Percentiles rank a stretch among this genome's conserved stretches.
These are phyloP conservation scores for Metschnikowia lunata DNA, from an alignment of 805 yeast genomes.

Conservation along the genomic window DNA sequence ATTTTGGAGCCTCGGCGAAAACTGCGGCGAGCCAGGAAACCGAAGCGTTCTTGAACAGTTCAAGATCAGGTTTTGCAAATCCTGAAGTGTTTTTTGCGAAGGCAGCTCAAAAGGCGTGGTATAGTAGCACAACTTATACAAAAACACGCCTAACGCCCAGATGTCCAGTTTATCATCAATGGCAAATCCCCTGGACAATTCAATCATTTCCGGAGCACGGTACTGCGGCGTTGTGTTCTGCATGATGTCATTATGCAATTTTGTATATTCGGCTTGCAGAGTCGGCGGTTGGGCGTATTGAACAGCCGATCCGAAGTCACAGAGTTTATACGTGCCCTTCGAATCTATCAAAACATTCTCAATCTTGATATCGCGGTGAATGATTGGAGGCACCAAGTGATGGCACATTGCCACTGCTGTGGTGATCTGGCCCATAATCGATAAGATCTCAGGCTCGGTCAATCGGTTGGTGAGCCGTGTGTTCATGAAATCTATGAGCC, in stretches of 20 bases:
- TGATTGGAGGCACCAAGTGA: conserved; percentile 61
- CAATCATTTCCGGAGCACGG: conserved; percentile 82
- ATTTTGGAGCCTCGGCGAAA: conserved; percentile 59
- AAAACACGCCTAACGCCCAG: conserved; percentile 80
- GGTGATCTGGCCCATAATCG: conserved; percentile 64
- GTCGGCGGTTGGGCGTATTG: conserved; percentile 60
- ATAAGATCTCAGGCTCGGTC: conserved; percentile 62
- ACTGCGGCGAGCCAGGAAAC: conserved; percentile 40
- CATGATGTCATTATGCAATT: conserved; percentile 63
- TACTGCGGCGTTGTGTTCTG: conserved; percentile 84
- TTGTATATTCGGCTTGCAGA: conserved; percentile 53
- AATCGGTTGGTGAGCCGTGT: conserved; percentile 61
- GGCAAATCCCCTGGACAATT: conserved; percentile 60
- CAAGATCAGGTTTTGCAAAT: conserved; percentile 56
- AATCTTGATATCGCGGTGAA: conserved; percentile 79
- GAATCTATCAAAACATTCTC: conserved; percentile 70
- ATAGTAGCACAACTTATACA: conserved; percentile 74
- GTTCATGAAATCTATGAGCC: conserved; percentile 78
- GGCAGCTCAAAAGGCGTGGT: conserved; percentile 75
- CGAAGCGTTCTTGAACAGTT: conserved; percentile 47
- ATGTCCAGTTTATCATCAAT: conserved; percentile 80
- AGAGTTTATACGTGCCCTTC: conserved; percentile 57
- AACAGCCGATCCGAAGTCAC: conserved; percentile 82
- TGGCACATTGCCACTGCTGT: conserved; percentile 79
- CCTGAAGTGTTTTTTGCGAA: conserved; percentile 31